phyloP scores from a whole-genome alignment of 2,329 filamentous ascomycete species.

The Pseudonectria foliicola region DNA sequence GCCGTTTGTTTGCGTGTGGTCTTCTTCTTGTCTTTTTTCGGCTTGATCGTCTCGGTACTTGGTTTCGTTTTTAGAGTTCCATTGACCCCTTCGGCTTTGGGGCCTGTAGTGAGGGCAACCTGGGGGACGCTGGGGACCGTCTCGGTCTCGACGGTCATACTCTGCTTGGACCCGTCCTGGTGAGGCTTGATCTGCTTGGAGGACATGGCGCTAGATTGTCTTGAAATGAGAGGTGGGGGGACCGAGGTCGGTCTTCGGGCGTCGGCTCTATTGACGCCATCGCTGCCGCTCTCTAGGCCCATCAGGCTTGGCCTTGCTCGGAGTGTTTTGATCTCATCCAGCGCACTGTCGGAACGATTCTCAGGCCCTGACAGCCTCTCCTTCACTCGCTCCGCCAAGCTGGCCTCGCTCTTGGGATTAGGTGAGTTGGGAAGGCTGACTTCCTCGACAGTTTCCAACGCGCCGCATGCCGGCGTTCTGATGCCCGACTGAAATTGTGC shows the following conservation, averaged over 20 bases:
- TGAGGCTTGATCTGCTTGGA: conserved; percentile 65
- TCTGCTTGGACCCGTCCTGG: conserved; percentile 69
- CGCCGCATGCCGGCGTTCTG: conserved; percentile 54
- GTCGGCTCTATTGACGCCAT: conserved; percentile 48
- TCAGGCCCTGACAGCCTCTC: conserved; percentile 39
- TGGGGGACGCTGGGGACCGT: conserved; percentile 89
- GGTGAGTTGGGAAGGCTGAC: conserved; percentile 72
- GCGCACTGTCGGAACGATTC: conserved; percentile 34
- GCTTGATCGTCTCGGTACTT: conserved; percentile 92
- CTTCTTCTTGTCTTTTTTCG: conserved; percentile 88
- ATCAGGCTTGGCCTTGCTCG: conserved; percentile 41
- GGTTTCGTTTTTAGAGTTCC: conserved; percentile 78
- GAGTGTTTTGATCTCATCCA: conserved; percentile 34
- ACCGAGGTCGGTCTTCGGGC: conserved; percentile 37
- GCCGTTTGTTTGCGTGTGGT: conserved; percentile 64
- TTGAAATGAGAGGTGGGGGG: conserved; percentile 49
- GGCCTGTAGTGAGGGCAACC: conserved; percentile 60
- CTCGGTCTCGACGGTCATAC: conserved; percentile 97
- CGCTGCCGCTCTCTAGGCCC: conserved; percentile 55
- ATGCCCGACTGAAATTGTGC: conserved; percentile 40
- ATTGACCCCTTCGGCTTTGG: conserved; percentile 55
- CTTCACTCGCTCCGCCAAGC: conserved; percentile 42
- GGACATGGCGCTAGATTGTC: conserved; percentile 57
- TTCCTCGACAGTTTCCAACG: conserved; percentile 87
- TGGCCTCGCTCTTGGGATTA: conserved; percentile 36